phyloP scores from a whole-genome alignment of 768 basidiomycete species.

The Auriscalpium microsporum region DNA sequence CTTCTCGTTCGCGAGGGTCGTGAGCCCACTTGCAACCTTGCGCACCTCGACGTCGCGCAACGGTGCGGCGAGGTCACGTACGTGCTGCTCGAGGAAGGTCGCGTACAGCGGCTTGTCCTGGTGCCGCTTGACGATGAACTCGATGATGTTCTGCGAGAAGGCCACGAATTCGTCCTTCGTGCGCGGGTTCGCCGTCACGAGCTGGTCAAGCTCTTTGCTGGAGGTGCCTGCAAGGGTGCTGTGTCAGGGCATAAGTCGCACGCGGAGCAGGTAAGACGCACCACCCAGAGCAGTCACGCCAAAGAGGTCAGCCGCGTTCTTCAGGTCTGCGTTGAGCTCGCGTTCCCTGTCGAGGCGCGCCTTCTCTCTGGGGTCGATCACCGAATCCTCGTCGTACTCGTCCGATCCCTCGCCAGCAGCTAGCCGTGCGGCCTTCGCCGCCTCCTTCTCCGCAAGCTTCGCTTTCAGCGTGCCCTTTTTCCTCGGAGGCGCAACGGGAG shows the following conservation, averaged over 20 bases:
- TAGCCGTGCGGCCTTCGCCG: constrained; percentile 47
- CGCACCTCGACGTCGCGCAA: constrained; percentile 88
- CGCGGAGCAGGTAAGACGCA: constrained; percentile 21
- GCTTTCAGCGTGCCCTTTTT: constrained; percentile 91
- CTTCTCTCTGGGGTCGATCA: constrained; percentile 74
- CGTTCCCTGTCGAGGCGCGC: constrained; percentile 67
- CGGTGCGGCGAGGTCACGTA: constrained; percentile 62
- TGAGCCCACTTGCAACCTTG: constrained; percentile 78
- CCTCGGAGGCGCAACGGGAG: constrained; percentile 60
- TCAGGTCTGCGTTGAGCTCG: constrained; percentile 83
- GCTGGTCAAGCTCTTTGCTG: constrained; percentile 55
- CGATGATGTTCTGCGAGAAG: constrained; percentile 67
- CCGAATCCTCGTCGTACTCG: constrained; percentile 53
- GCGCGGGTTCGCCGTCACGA: constrained; percentile 73
- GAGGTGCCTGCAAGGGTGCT: constrained; percentile 44
- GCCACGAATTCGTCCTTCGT: constrained; percentile 83
- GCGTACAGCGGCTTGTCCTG: constrained; percentile 76
- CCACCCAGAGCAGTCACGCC: constrained; percentile 63
- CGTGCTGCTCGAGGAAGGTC: constrained; percentile 77
- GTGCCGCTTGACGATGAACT: constrained; percentile 70
- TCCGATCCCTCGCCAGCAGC: constrained; percentile 34
- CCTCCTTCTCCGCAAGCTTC: constrained; percentile 90
- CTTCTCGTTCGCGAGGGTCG: constrained; percentile 90
- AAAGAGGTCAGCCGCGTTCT: constrained; percentile 73
- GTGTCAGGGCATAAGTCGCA: neutral